Base-by-base conservation (phyloP, 768 basidiomycete species). In the Lepiota brunneoincarnata region DNA sequence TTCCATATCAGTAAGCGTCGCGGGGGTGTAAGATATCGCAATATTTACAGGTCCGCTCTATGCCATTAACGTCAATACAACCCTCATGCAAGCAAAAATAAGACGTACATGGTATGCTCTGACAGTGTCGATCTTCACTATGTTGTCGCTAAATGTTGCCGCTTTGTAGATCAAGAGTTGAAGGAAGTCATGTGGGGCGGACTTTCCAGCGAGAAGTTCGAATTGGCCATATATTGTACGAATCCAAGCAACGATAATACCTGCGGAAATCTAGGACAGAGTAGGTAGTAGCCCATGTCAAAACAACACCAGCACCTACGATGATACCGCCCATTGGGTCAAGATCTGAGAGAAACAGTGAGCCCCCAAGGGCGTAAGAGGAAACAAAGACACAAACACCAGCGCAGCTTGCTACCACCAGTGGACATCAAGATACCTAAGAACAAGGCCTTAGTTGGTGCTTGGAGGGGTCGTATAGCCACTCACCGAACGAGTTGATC, bases 121-220 rank as follows among this genome's bases (percentile, higher is more conserved):
- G 53, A 94, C 91, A 6, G 92, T 94, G 67, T 98, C 96, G 26
- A 98, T 76, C 66, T 89, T 84, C 55, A 86, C 80, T 48, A 98
- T 95, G 31, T 89, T 86, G 6, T 86, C 80, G 63, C 83, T 88
- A 71, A 97, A 98, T 6, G 93, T 98, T 68, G 84, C 82, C 0
- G 89, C 82, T 62, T 98, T 98, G 79, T 98, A 98, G 53, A 89
- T 88, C 64, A 98, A 76, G 34, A 97, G 81, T 63, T 97, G 91
- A 46, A 91, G 70, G 66, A 97, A 97, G 14, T 95, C 91, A 59
- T 88, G 84, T 2, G 93, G 89, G 2, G 96, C 97, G 1, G 93
- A 89, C 72, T 89, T 92, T 31, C 97, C 97, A 0, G 93, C 93
- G 39, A 99, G 75, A 15, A 91, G 81, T 56, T 84, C 84, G 60